A percentile compares a stretch with the other conserved stretches of the same genome.
These are phyloP conservation scores for Saccharomyces hybrid DNA, from an alignment of 1,139 yeast species.

Conservation along the genomic window DNA sequence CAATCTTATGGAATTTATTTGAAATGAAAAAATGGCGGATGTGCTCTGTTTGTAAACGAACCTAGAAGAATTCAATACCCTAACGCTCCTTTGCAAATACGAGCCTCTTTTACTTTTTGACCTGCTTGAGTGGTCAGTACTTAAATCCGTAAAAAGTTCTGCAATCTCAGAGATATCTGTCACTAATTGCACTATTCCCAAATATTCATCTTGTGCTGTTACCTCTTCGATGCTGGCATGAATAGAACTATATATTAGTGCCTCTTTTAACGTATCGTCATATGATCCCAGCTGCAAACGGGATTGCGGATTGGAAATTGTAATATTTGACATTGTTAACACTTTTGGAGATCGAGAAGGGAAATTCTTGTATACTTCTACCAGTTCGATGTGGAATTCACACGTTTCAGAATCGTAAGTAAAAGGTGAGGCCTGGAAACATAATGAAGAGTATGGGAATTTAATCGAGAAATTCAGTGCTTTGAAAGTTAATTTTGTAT, in stretches of 20 bases:
- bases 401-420: background rate
- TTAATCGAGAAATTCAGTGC: background rate
- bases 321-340: slow-evolving; percentile 3
- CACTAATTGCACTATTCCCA: slow-evolving; percentile 7
- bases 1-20: slow-evolving; percentile 21
- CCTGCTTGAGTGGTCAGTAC: slow-evolving; percentile 1
- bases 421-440: background rate
- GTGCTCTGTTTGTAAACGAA: slow-evolving; percentile 25
- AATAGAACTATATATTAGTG: background rate
- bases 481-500: background rate
- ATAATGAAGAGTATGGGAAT: background rate
- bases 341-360: slow-evolving; percentile 1
- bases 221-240: slow-evolving; percentile 13
- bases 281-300: slow-evolving; percentile 9
- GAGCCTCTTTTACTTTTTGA: slow-evolving; percentile 2
- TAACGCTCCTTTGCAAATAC: slow-evolving; percentile 19
- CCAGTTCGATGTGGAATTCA: background rate
- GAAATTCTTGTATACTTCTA: background rate
- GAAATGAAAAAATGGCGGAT: slow-evolving; percentile 17
- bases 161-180: slow-evolving; percentile 5
- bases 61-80: slow-evolving; percentile 24
- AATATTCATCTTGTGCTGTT: slow-evolving; percentile 11
- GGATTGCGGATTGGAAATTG: slow-evolving; percentile 5
- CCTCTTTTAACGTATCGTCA: slow-evolving; percentile 10
- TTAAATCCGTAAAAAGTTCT: background rate